Base-by-base conservation (phyloP, 2,329 filamentous ascomycete species). In the Hansfordia pulvinata region DNA sequence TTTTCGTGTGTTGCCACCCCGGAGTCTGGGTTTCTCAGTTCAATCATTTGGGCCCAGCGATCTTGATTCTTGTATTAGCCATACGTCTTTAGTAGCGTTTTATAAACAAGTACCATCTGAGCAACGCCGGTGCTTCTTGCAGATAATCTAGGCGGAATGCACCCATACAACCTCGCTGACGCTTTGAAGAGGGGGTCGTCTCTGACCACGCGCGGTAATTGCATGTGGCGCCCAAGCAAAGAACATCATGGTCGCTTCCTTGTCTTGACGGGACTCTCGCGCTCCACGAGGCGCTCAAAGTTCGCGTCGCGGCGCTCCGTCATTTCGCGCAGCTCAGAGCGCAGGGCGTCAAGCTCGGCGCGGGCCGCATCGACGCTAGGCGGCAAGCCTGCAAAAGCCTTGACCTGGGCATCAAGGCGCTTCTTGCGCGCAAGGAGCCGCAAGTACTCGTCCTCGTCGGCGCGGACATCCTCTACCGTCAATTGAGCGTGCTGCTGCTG, bases 231-330 rank as follows among this genome's bases (percentile, higher is more conserved):
- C n/a, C n/a, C n/a, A n/a, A n/a, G n/a, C n/a, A n/a, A n/a, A n/a
- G 19, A 31, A 28, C 35, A 46, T 40, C 44, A 50, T 26, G 41
- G 40, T 28, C 46, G 39, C 34, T 59, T 64, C 30, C 55, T 51
- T 3, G 32, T 30, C 33, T 56, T 59, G 24, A 49, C 44, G 4
- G 69, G 69, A 28, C 66, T 72, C 43, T 71, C 67, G 20, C 62
- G 58, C 39, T 74, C 70, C 3, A 83, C 71, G 24, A 90, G 47
- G 2, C 63, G 67, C 44, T 88, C 83, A 45, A 93, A 92, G 29
- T 83, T 60, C 17, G 56, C 62, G 46, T 93, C 83, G 28, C 85
- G 66, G 38, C 64, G 62, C 35, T 61, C 60, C 16, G 64, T 74
- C 27, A 83, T 52, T 8, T 55, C 53, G 20, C 64, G 60, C 23